Evolutionary conservation across 345 rosid species (phyloP).

Genomic region (Pelargonium nanum): DNA sequence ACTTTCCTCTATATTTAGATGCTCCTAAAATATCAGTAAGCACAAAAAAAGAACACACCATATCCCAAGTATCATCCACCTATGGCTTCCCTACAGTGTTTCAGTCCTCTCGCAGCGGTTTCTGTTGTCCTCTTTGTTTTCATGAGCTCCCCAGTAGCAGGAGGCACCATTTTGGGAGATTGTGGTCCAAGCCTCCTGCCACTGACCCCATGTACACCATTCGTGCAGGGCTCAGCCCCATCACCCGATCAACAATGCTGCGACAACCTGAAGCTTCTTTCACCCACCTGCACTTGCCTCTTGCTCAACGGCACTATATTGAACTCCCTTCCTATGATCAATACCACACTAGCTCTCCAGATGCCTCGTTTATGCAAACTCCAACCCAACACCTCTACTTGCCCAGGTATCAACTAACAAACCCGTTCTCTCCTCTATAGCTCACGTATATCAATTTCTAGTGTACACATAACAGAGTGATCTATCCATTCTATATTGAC

Average conservation of each 20-base stretch:
- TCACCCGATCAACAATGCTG: constrained; percentile 56
- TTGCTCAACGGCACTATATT: constrained; percentile 44
- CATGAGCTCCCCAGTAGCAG: too few species aligned
- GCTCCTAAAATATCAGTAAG: too few species aligned
- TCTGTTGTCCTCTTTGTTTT: too few species aligned
- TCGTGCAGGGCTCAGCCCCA: constrained; percentile 47
- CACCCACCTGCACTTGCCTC: constrained; percentile 69
- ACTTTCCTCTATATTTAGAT: too few species aligned
- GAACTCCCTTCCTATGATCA: constrained; percentile 41
- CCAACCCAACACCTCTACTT: constrained; percentile 32
- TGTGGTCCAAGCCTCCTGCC: constrained; percentile 52
- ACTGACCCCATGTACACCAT: constrained; percentile 60
- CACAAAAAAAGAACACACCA: too few species aligned
- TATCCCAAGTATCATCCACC: too few species aligned
- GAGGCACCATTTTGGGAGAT: not conserved
- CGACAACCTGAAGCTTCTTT: constrained; percentile 46
- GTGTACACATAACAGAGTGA: too few species aligned
- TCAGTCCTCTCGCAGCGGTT: too few species aligned
- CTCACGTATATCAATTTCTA: too few species aligned
- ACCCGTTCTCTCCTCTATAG: too few species aligned
- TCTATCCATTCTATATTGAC: not conserved
- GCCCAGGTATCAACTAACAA: constrained; percentile 33
- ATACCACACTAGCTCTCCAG: constrained; percentile 49
- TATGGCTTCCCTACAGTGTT: too few species aligned
- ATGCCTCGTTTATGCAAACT: constrained; percentile 52